Evolutionary conservation across 257 asterid genomes (phyloP).

Genomic region (Scutellaria minor): DNA sequence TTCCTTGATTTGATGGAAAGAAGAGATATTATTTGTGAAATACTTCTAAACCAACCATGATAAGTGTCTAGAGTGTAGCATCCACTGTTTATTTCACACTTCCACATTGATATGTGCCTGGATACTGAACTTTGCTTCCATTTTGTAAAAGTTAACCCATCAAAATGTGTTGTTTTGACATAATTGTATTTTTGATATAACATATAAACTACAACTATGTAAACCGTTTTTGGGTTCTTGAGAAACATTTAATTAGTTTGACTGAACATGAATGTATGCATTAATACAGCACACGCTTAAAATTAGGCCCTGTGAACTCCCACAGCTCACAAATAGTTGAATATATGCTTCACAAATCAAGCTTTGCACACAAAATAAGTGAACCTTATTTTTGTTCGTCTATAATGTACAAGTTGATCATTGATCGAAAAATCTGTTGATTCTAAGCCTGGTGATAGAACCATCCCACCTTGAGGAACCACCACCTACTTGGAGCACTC

Average conservation of each 20-base stretch:
- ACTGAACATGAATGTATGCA: neutral
- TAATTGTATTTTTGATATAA: too few relatives aligned
- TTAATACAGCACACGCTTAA: neutral
- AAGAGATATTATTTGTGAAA: neutral
- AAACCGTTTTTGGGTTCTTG: too few relatives aligned
- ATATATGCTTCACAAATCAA: conserved; percentile 17
- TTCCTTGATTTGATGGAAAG: neutral
- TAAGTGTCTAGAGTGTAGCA: too few relatives aligned
- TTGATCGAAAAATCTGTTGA: neutral
- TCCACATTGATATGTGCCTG: neutral
- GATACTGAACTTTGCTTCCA: too few relatives aligned
- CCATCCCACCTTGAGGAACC: conserved; percentile 8
- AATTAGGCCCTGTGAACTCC: neutral
- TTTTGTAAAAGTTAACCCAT: too few relatives aligned
- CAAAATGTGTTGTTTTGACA: too few relatives aligned
- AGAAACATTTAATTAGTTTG: neutral
- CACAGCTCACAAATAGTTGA: neutral
- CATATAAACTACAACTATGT: too few relatives aligned
- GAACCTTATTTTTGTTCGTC: neutral
- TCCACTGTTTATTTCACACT: neutral
- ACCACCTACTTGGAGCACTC: neutral
- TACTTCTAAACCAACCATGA: too few relatives aligned
- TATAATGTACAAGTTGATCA: neutral
- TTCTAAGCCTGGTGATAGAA: neutral
- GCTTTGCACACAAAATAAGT: conserved; percentile 4